Evolutionary conservation across 2,329 filamentous ascomycete genomes (phyloP).

Genomic region (Epichloe coenophiala): DNA sequence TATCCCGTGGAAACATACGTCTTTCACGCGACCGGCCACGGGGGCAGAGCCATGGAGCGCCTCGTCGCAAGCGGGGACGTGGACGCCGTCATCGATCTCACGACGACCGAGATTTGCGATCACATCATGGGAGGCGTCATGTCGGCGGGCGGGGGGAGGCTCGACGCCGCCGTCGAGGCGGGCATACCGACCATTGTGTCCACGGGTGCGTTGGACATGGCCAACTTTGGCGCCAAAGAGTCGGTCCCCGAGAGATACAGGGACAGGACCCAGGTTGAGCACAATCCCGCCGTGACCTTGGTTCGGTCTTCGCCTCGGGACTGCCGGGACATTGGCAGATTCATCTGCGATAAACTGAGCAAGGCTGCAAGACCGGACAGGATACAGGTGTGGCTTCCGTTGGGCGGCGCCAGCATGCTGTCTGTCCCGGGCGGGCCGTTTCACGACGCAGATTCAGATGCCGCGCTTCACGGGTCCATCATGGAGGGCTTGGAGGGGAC

Average conservation of each 20-base stretch:
- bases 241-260: conserved; percentile 43
- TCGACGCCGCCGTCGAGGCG: conserved; percentile 41
- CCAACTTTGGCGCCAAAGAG: conserved; percentile 45
- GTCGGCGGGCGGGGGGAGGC: conserved; percentile 40
- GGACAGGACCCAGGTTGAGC: conserved; percentile 41
- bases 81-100: conserved; percentile 56
- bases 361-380: conserved; percentile 22
- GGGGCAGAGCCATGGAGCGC: conserved; percentile 56
- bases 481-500: conserved; percentile 32
- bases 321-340: conserved; percentile 37
- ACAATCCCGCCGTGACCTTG: conserved; percentile 53
- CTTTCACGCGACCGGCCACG: conserved; percentile 58
- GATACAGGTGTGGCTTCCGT: conserved; percentile 45
- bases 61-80: conserved; percentile 43
- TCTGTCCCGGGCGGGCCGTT: conserved; percentile 40
- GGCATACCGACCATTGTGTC: conserved; percentile 42
- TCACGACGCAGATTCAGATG: conserved; percentile 28
- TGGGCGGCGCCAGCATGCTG: conserved; percentile 47
- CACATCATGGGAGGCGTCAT: conserved; percentile 49
- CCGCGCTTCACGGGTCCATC: conserved; percentile 39
- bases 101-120: conserved; percentile 57
- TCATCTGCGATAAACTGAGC: conserved; percentile 40
- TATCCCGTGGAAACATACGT: conserved; percentile 44
- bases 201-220: conserved; percentile 44
- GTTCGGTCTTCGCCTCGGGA: conserved; percentile 51